Evolutionary conservation across 2,329 filamentous ascomycete genomes (phyloP).

Genomic region (Metarhizium album): DNA sequence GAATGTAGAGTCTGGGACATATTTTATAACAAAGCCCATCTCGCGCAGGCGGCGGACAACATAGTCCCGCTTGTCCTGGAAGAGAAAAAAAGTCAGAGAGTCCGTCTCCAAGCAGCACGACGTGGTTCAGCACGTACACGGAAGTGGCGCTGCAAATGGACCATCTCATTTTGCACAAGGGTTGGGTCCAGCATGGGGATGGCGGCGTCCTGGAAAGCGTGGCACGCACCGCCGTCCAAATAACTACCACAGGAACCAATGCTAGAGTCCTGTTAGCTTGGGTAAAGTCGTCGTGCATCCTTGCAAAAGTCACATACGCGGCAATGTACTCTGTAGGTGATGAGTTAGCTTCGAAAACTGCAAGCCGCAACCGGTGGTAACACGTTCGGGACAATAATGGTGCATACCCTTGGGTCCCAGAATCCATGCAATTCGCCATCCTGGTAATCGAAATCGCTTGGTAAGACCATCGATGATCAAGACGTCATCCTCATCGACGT

Average conservation of each 20-base stretch:
- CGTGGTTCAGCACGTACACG: conserved; percentile 29
- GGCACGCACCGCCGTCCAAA: conserved; percentile 87
- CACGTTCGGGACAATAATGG: not conserved
- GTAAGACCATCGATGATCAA: conserved; percentile 92
- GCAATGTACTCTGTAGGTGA: conserved; percentile 64
- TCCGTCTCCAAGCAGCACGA: not conserved
- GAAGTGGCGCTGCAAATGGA: conserved; percentile 82
- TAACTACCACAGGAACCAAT: conserved; percentile 89
- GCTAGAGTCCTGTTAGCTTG: conserved; percentile 18
- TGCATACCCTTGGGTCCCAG: conserved; percentile 65
- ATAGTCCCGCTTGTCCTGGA: conserved; percentile 76
- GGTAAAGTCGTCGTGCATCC: not conserved
- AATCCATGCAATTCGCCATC: conserved; percentile 96
- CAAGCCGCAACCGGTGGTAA: not conserved
- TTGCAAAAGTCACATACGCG: conserved; percentile 40
- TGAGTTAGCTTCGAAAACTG: not conserved
- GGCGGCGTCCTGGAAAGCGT: conserved; percentile 90
- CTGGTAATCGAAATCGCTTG: conserved; percentile 91
- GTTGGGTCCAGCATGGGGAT: conserved; percentile 84
- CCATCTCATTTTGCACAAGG: conserved; percentile 77
- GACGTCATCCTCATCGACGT: conserved; percentile 83
- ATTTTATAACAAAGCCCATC: conserved; percentile 81
- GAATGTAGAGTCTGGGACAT: conserved; percentile 84
- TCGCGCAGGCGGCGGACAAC: conserved; percentile 67
- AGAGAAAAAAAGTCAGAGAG: not conserved